Percentiles rank a stretch among this genome's conserved stretches.
Conservation (phyloP, 495 filamentous ascomycete genomes). For the Xylaria scruposa region DNA sequence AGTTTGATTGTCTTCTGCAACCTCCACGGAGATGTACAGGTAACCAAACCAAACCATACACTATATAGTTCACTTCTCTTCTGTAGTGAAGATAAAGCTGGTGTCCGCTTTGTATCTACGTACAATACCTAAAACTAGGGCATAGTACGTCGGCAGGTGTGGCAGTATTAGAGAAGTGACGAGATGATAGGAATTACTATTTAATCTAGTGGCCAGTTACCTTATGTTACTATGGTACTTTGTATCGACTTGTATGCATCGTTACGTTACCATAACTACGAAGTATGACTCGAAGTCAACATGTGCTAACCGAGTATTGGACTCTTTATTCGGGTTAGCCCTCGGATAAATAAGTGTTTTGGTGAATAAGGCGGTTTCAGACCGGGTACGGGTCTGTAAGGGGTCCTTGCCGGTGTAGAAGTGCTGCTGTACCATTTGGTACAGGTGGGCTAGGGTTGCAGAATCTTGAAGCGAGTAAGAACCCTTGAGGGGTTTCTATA, state of each 20-base stretch:
- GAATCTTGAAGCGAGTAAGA: not conserved
- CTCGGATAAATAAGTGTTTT: not conserved
- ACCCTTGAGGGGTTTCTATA: constrained; percentile 6
- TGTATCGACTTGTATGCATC: not conserved
- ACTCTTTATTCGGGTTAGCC: not conserved
- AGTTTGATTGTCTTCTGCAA: constrained; percentile 21
- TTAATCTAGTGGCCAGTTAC: not conserved
- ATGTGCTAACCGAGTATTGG: not conserved
- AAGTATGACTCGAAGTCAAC: not conserved
- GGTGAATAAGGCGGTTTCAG: constrained; percentile 7
- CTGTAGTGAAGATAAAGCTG: not conserved
- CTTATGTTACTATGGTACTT: not conserved
- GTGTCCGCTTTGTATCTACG: not conserved
- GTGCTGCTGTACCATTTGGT: not conserved
- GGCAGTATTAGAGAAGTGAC: not conserved
- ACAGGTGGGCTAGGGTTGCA: not conserved
- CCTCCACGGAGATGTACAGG: not conserved
- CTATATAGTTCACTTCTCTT: not conserved
- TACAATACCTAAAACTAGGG: not conserved
- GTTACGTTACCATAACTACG: not conserved
- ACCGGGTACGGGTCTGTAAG: not conserved
- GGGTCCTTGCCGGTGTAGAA: not conserved
- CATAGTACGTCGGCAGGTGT: not conserved
- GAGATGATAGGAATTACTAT: not conserved
- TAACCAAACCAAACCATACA: not conserved